Evolutionary conservation across 2,329 filamentous ascomycete species (phyloP), one percentile per base, ranked within the genome.

Genomic region (Nothophaeocryptopus gaeumannii): DNA sequence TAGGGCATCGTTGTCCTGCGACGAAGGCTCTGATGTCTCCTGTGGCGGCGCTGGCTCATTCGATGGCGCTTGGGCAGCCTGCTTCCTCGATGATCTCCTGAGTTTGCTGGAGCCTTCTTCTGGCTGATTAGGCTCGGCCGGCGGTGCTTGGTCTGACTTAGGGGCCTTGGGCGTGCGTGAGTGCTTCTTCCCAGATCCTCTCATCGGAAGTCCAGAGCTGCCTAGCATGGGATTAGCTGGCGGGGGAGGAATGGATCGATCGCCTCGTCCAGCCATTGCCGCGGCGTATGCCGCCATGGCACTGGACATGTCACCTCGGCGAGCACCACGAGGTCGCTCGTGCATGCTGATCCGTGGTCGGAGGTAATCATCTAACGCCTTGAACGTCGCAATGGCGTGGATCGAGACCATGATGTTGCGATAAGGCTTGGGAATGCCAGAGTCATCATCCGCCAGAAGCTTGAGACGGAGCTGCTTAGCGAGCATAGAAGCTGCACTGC

Each of bases 321-420:
- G 79, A 29, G 79, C 76, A 8, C 74, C 76, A 37, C 58, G 55
- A 41, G 87, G 82, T 14, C 88, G 82, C 56, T 96, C 90, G 2
- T 87, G 83, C 11, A 93, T 69, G 62, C 79, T 89, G 51, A 99
- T 95, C 53, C 92, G 82, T 7, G 93, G 93, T 33, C 93, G 85
- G 37, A 99, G 78, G 68, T 97, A 99, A 67, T 99, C 93, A 65
- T 97, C 93, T 16, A 99, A 74, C 0, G 92, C 88, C 69, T 96
- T 97, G 75, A 99, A 97, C 0, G 91, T 97, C 2, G 93, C 92
- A 63, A 99, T 97, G 12, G 93, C 93, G 68, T 99, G 93, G 50
- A 99, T 99, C 0, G 90, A 95, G 1, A 99, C 93, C 86, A 96
- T 96, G 56, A 99, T 95, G 59, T 92, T 96, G 15, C 88, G 82